These are phyloP conservation scores for Pythium monospermum DNA, from an alignment of 352 stramenopile species.

Conservation along the genomic window DNA sequence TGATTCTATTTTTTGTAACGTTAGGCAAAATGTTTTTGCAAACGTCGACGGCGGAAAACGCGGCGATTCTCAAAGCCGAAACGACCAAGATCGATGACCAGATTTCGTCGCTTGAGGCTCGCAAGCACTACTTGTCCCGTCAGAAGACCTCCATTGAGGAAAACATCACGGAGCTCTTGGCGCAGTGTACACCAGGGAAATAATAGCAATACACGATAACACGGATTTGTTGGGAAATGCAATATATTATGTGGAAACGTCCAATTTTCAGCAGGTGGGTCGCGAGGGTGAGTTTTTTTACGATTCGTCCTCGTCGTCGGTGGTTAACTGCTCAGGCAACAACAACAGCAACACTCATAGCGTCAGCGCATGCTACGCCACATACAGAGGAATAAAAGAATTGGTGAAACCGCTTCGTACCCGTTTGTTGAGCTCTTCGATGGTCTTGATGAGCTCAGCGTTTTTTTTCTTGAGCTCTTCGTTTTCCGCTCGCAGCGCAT, in stretches of 20 bases:
- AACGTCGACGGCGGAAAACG: slow-evolving; percentile 50
- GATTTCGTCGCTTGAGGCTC: slow-evolving; percentile 64
- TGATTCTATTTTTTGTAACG: background rate
- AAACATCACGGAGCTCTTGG: slow-evolving; percentile 81
- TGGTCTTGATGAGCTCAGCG: slow-evolving; percentile 84
- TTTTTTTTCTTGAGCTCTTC: slow-evolving; percentile 92
- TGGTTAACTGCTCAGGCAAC: slow-evolving; percentile 50
- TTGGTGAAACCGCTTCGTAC: slow-evolving; percentile 26
- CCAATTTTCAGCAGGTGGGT: no score
- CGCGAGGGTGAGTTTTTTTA: no score
- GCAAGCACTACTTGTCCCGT: slow-evolving; percentile 77
- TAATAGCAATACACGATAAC: slow-evolving; percentile 4
- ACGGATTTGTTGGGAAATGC: slow-evolving; percentile 1
- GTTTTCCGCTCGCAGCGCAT: slow-evolving; percentile 85
- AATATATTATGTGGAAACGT: slow-evolving; percentile 20
- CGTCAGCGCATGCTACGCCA: background rate
- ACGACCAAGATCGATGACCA: slow-evolving; percentile 58
- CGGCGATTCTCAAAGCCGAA: slow-evolving; percentile 47
- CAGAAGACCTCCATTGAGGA: slow-evolving; percentile 76
- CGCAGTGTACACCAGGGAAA: slow-evolving; percentile 49
- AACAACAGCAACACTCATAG: slow-evolving; percentile 9
- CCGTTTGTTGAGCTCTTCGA: slow-evolving; percentile 89
- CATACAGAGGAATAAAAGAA: background rate
- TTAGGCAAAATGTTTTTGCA: slow-evolving; percentile 78
- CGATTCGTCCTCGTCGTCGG: slow-evolving; percentile 57